Evolutionary conservation across 352 stramenopile genomes (phyloP), one percentile per base, ranked within the genome.

Genomic region (Peronospora farinosa): DNA sequence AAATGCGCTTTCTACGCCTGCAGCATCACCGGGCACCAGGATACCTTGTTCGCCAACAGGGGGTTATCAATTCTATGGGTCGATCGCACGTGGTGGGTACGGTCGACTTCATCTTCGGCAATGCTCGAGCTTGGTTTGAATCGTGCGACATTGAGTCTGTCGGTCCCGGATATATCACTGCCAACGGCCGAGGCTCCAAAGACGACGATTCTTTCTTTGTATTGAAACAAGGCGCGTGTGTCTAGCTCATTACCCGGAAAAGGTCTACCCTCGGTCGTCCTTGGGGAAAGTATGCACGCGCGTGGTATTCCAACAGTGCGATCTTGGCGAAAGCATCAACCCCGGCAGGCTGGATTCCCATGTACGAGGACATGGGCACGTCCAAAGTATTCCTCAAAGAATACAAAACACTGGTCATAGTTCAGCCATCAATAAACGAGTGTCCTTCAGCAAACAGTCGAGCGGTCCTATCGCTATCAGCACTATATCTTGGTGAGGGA

Each of bases 171-270:
- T 37, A 11, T 13, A 57, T 58, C 28, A 52, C 42, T 35, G 51
- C 51, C 12, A 58, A 58, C 23, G 51, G 51, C 13, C 41, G 42
- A 19, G 17, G 13, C 12, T 32, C 38, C 28, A 27, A 46, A 12
- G 31, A 21, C 5, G 40, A 16, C 3, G 16, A 27, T 9, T 58
- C 51, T 9, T 52, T 25, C 36, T 58, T 52, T 36, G 51, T 58
- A 27, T 58, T 58, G 4, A 51, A n/a, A 52, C 36, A 40, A 52
- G 3, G 51, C 51, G 5, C 33, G 27, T 16, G 51, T 58, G 13
- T 58, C 43, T 5, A 32, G 51, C 12, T 52, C 35, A 0, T 38
- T 15, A 11, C 41, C 31, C 2, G 36, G 36, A 8, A 40, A n/a
- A 25, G 2, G 12, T 30, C 16, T 57, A 35, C 11, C n/a, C 36